Conservation (phyloP, 2,329 filamentous ascomycete genomes). For the Microsporum ferrugineum region DNA sequence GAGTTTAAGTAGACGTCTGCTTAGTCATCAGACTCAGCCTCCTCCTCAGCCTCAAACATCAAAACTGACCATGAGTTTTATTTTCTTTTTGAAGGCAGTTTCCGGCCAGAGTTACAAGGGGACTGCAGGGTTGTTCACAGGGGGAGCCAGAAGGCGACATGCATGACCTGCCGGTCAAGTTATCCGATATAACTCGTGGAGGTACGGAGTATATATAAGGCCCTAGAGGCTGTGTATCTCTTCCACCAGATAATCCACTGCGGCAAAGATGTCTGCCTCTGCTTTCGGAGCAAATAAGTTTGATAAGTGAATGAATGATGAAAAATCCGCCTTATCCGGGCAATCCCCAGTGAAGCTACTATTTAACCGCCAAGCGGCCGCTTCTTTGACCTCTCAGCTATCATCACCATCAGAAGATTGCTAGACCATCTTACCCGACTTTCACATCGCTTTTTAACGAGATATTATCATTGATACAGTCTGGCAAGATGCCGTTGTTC, state of each 20-base stretch:
- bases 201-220: not conserved
- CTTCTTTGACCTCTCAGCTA: not conserved
- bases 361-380: too few species aligned
- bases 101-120: not conserved
- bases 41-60: not conserved
- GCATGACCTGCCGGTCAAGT: not conserved
- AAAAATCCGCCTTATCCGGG: not conserved
- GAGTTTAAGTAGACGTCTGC: not conserved
- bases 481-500: slow-evolving; percentile 3
- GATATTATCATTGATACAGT: too few species aligned
- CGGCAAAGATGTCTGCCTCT: not conserved
- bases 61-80: not conserved
- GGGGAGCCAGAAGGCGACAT: not conserved
- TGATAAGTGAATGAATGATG: not conserved
- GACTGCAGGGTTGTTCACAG: too few species aligned
- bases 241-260: not conserved
- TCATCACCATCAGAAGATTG: not conserved
- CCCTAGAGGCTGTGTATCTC: not conserved
- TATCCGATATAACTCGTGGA: too few species aligned
- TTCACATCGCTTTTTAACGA: not conserved
- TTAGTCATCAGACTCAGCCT: not conserved
- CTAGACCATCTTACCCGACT: not conserved
- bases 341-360: not conserved
- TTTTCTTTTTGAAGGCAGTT: not conserved
- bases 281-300: not conserved